phyloP scores from a whole-genome alignment of 345 rosid species.

The Eucalyptus tenuipes region DNA sequence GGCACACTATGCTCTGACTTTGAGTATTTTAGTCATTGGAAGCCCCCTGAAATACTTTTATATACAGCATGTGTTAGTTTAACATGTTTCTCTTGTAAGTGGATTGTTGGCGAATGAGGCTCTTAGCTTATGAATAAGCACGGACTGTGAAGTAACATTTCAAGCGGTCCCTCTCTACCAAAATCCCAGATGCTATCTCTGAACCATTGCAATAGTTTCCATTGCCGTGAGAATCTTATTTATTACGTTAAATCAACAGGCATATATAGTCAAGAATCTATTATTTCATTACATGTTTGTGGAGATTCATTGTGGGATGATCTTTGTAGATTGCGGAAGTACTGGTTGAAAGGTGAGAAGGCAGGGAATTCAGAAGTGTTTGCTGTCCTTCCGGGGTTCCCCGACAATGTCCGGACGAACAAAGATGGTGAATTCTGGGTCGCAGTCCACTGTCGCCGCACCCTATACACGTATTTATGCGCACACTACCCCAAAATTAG shows the following conservation, averaged over 20 bases:
- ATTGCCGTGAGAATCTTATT: background rate
- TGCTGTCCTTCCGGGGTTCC: constrained; percentile 66
- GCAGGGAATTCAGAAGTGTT: constrained; percentile 67
- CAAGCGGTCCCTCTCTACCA: background rate
- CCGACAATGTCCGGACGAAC: constrained; percentile 74
- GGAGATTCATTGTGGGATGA: background rate
- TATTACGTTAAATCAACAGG: background rate
- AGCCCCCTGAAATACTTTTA: background rate
- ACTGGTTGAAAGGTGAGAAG: constrained; percentile 89
- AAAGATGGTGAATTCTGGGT: constrained; percentile 88
- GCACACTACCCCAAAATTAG: constrained; percentile 38
- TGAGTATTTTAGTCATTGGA: background rate
- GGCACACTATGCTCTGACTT: background rate
- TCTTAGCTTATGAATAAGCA: background rate
- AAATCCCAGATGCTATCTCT: background rate
- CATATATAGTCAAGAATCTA: background rate
- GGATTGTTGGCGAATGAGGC: background rate
- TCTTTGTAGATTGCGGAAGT: constrained; percentile 44
- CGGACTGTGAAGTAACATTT: background rate
- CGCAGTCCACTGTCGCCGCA: constrained; percentile 55
- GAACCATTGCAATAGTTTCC: background rate
- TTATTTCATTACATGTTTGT: background rate
- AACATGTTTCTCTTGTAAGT: background rate
- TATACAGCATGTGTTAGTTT: background rate
- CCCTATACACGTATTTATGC: constrained; percentile 16